Evolutionary conservation across 805 yeast genomes (phyloP).

Genomic region (Candida coquimbonensis): DNA sequence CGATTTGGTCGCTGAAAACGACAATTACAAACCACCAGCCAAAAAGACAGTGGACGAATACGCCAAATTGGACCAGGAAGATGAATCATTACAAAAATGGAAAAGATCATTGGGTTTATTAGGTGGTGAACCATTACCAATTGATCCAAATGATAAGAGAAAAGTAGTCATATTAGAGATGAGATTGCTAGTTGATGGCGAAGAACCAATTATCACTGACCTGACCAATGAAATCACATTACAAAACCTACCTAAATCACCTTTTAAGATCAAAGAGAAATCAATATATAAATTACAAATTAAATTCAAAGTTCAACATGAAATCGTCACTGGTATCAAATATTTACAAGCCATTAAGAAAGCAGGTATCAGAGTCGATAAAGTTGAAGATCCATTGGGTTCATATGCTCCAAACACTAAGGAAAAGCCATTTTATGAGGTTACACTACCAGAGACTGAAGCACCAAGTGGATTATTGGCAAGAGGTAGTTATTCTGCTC

Average conservation of each 20-base stretch:
- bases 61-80: constrained; percentile 77
- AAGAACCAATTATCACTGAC: constrained; percentile 62
- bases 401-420: constrained; percentile 84
- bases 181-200: constrained; percentile 62
- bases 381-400: constrained; percentile 81
- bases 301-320: constrained; percentile 81
- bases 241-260: constrained; percentile 50
- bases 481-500: constrained; percentile 78
- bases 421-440: constrained; percentile 71
- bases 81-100: constrained; percentile 88
- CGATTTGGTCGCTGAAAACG: constrained; percentile 55
- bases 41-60: constrained; percentile 83
- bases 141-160: constrained; percentile 59
- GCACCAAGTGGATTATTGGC: constrained; percentile 90
- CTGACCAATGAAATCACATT: constrained; percentile 56
- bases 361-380: constrained; percentile 82
- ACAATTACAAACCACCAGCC: constrained; percentile 44
- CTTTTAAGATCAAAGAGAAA: constrained; percentile 73
- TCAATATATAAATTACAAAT: constrained; percentile 65
- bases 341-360: constrained; percentile 81
- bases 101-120: constrained; percentile 78
- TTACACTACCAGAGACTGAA: constrained; percentile 58
- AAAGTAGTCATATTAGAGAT: constrained; percentile 75
- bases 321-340: constrained; percentile 83
- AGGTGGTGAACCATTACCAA: constrained; percentile 53